phyloP scores from a whole-genome alignment of 1,139 yeast species.

The Suhomyces terraborum region DNA sequence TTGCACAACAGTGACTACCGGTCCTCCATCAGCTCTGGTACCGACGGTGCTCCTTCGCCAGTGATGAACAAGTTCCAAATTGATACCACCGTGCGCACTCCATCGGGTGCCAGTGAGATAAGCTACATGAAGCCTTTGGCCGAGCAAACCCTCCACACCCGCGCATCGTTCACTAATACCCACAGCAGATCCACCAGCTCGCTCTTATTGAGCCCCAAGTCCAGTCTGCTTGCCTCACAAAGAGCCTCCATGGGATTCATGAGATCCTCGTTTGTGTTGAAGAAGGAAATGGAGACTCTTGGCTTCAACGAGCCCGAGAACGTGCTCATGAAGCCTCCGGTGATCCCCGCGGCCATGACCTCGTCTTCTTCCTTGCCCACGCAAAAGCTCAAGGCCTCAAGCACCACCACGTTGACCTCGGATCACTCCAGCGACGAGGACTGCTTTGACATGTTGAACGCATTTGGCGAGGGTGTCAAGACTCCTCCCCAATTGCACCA shows the following conservation, averaged over 20 bases:
- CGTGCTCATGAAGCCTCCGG: conserved; percentile 32
- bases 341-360: conserved; percentile 29
- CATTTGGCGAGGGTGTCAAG: conserved; percentile 16
- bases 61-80: conserved; percentile 17
- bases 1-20: conserved; percentile 45
- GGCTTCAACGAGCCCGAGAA: conserved; percentile 39
- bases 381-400: not conserved
- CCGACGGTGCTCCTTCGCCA: conserved; percentile 20
- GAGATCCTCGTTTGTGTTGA: conserved; percentile 32
- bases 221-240: conserved; percentile 12
- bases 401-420: conserved; percentile 10
- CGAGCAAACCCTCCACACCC: conserved; percentile 6
- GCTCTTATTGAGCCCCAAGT: conserved; percentile 11
- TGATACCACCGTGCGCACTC: conserved; percentile 14
- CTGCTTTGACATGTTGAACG: conserved; percentile 24
- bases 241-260: conserved; percentile 30
- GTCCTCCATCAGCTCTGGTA: conserved; percentile 24
- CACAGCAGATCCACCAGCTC: conserved; percentile 13
- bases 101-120: conserved; percentile 18
- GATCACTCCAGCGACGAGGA: conserved; percentile 16
- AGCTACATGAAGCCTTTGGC: conserved; percentile 18
- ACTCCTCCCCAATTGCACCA: conserved; percentile 10
- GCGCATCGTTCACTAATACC: conserved; percentile 11
- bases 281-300: conserved; percentile 27
- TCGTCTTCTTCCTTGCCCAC: conserved; percentile 9